phyloP scores from a whole-genome alignment of 106 monocot genomes.

The Iris macrosiphon region DNA sequence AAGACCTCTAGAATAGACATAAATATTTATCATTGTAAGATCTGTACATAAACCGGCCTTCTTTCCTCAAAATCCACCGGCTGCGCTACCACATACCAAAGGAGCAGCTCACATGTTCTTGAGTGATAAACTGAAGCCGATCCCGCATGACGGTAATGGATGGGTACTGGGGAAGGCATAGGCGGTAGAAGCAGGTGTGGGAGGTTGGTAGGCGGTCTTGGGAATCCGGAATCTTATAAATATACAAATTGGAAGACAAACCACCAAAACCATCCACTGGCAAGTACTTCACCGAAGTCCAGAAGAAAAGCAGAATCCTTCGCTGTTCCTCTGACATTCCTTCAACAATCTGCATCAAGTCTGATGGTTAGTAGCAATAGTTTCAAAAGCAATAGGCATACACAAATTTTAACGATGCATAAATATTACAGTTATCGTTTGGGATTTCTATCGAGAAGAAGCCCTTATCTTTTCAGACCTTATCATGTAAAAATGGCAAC shows the following conservation, averaged over 20 bases:
- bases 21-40: too few relatives aligned
- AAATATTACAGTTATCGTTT: too few relatives aligned
- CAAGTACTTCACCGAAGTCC: conserved; percentile 67
- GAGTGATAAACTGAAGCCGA: conserved; percentile 41
- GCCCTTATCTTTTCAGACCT: too few relatives aligned
- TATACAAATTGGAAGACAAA: conserved; percentile 49
- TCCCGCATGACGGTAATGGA: conserved; percentile 30
- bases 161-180: conserved; percentile 43
- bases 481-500: too few relatives aligned
- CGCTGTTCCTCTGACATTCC: conserved; percentile 40
- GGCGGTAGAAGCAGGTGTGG: conserved; percentile 68
- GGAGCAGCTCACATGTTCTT: conserved; percentile 53
- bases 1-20: too few relatives aligned
- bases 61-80: too few relatives aligned
- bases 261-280: conserved; percentile 60
- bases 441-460: too few relatives aligned
- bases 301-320: conserved; percentile 55
- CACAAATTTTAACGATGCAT: too few relatives aligned
- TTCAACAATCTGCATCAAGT: conserved; percentile 53
- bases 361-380: too few relatives aligned
- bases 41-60: too few relatives aligned
- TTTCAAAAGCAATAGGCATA: too few relatives aligned
- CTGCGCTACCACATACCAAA: conserved; percentile 59
- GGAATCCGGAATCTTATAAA: conserved; percentile 29
- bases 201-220: conserved; percentile 50